Evolutionary conservation across 192 early-diverging fungal genomes (phyloP).

Genomic region (Entomortierella beljakovae): DNA sequence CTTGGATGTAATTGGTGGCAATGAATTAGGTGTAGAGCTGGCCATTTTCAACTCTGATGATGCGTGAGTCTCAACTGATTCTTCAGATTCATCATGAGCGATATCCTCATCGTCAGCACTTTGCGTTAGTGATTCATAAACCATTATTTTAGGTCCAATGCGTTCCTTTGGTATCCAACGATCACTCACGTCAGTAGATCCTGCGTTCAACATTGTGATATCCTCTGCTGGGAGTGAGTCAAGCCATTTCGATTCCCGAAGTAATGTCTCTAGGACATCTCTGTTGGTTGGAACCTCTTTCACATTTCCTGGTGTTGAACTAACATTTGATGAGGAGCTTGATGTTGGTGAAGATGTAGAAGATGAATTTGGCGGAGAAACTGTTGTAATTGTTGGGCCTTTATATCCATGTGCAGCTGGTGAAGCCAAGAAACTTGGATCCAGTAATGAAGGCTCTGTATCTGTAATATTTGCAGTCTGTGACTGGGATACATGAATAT

Average conservation of each 20-base stretch:
- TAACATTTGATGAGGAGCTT: neutral
- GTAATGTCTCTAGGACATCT: constrained; percentile 29
- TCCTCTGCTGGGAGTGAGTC: constrained; percentile 40
- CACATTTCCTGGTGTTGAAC: neutral
- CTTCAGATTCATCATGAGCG: neutral
- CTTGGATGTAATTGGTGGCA: too few species aligned
- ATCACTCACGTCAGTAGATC: neutral
- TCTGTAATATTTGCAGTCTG: neutral
- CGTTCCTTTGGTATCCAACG: constrained; percentile 24
- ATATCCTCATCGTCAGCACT: neutral
- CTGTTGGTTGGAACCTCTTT: constrained; percentile 15
- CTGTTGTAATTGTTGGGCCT: constrained; percentile 8
- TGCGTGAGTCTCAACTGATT: too few species aligned
- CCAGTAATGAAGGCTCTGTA: constrained; percentile 16
- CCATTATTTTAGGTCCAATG: constrained; percentile 43
- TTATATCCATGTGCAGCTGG: constrained; percentile 39
- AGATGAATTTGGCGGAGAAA: neutral
- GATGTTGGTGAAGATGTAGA: constrained; percentile 2
- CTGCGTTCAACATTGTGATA: constrained; percentile 31
- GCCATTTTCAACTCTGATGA: too few species aligned
- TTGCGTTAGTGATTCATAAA: constrained; percentile 23
- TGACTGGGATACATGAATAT: neutral
- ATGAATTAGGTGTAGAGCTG: too few species aligned
- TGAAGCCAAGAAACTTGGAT: constrained; percentile 37
- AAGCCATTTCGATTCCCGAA: constrained; percentile 44